Percentiles rank a stretch among this genome's conserved stretches.
phyloP scores from a whole-genome alignment of 805 yeast genomes.

The Allodekkera sacchari region DNA sequence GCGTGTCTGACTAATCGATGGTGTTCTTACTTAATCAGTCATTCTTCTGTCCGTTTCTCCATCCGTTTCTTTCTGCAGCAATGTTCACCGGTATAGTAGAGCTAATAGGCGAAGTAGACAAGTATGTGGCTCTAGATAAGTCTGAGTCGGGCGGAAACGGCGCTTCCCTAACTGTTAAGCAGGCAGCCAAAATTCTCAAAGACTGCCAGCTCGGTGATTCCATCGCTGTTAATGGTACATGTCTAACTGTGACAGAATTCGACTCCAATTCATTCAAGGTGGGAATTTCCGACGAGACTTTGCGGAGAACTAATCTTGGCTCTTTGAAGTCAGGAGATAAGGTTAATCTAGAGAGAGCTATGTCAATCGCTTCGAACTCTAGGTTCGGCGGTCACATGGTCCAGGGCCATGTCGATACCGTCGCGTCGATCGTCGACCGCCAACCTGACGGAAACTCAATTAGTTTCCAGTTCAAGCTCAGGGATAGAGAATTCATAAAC shows the following conservation, averaged over 20 bases:
- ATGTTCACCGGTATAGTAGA: slow-evolving; percentile 98
- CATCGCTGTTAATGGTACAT: slow-evolving; percentile 81
- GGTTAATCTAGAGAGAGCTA: slow-evolving; percentile 90
- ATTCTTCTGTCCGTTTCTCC: too few species aligned
- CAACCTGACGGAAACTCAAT: slow-evolving; percentile 68
- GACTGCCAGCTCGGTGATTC: slow-evolving; percentile 95
- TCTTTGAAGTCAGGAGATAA: slow-evolving; percentile 43
- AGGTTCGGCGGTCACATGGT: slow-evolving; percentile 97
- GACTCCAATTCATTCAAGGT: slow-evolving; percentile 58
- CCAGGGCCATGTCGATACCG: slow-evolving; percentile 95
- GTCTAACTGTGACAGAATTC: slow-evolving; percentile 88
- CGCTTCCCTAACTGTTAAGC: slow-evolving; percentile 55
- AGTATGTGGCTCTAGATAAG: slow-evolving; percentile 37
- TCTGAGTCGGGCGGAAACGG: slow-evolving; percentile 63
- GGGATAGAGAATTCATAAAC: slow-evolving; percentile 51
- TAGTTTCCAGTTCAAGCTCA: slow-evolving; percentile 62
- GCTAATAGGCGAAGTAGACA: slow-evolving; percentile 55
- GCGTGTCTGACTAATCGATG: too few species aligned
- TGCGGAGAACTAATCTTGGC: slow-evolving; percentile 73
- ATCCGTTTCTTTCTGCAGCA: not conserved
- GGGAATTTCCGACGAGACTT: slow-evolving; percentile 89
- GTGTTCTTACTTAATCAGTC: too few species aligned
- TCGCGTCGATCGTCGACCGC: slow-evolving; percentile 52
- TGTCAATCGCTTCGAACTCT: slow-evolving; percentile 63
- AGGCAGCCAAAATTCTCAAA: slow-evolving; percentile 51